phyloP scores from a whole-genome alignment of 495 filamentous ascomycete genomes.

The Neurospora sp. region DNA sequence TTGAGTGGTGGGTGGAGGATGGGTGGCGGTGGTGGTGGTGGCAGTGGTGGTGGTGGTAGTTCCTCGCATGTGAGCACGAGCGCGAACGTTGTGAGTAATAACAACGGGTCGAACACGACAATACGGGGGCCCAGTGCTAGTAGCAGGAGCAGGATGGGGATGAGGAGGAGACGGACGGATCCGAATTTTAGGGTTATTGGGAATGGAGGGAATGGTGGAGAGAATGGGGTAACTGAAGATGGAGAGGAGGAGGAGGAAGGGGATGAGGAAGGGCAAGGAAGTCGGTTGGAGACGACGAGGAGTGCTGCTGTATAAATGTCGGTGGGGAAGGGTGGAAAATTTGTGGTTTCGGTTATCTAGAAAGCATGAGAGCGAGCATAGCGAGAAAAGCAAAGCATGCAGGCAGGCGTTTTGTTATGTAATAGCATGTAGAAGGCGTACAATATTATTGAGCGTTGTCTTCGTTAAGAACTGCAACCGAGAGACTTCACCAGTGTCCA shows the following conservation, averaged over 20 bases:
- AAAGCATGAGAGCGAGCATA: background rate
- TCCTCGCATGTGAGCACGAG: background rate
- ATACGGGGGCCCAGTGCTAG: background rate
- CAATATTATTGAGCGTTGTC: background rate
- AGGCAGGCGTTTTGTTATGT: background rate
- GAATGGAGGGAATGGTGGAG: background rate
- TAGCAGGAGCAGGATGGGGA: background rate
- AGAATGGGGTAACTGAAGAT: background rate
- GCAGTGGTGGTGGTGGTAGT: background rate
- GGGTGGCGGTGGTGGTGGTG: background rate
- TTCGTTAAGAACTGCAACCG: background rate
- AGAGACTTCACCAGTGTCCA: background rate
- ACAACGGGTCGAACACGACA: background rate
- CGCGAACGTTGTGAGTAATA: background rate
- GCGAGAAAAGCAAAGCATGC: background rate
- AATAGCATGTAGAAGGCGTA: background rate
- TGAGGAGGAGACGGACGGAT: background rate
- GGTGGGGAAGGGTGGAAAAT: background rate
- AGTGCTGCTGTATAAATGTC: background rate
- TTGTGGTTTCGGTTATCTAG: background rate
- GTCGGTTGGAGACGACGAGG: background rate
- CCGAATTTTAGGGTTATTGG: background rate
- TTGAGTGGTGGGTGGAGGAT: slow-evolving; percentile 16
- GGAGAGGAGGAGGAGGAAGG: background rate
- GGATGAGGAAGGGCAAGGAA: background rate